Base-by-base conservation (phyloP, 106 monocot genomes). In the Phalaenopsis aphrodite region DNA sequence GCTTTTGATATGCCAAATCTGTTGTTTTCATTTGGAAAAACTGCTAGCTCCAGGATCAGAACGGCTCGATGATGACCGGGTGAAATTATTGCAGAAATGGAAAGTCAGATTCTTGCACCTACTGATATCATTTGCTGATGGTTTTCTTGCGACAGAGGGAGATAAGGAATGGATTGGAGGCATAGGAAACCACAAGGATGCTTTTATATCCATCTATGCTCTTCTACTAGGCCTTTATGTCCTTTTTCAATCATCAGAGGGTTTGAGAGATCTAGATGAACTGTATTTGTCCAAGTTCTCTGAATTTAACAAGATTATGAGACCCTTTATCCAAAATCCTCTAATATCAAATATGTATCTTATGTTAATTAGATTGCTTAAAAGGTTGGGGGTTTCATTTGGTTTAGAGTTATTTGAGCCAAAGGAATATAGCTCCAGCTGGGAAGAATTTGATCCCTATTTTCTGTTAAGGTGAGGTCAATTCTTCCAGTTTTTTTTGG, bases 121-220 rank as follows among this genome's bases (percentile, higher is more conserved):
- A 66, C 42, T 99, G 68, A 41, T 81, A 76, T 86, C 88, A 46
- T 83, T 93, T 81, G 75, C 85, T 7, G 81, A 81, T 4, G 80
- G 82, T 56, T 92, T 64, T 73, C 37, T 85, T 36, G 83, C 88
- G 47, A 81, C 74, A 18, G 85, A 83, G 52, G 84, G 84, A 17
- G 84, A 42, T 57, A 78, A 66, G 48, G 88, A 88, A 57, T 99
- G 99, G 99, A 93, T 99, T 81, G 99, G 99, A 72, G 99, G 99
- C 56, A 81, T 99, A 45, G 95, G 99, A 61, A 99, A 99, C 49
- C 99, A 99, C 65, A 99, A 95, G 75, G 95, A 99, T 84, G 83
- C 87, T 57, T 99, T 99, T 78, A 78, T 83, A 55, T 61, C 90
- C 37, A 37, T 99, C 9, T 99, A 95, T 86, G 87, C 86, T 11